phyloP scores from a whole-genome alignment of 208 protist species.

The Leptomonas seymouri region DNA sequence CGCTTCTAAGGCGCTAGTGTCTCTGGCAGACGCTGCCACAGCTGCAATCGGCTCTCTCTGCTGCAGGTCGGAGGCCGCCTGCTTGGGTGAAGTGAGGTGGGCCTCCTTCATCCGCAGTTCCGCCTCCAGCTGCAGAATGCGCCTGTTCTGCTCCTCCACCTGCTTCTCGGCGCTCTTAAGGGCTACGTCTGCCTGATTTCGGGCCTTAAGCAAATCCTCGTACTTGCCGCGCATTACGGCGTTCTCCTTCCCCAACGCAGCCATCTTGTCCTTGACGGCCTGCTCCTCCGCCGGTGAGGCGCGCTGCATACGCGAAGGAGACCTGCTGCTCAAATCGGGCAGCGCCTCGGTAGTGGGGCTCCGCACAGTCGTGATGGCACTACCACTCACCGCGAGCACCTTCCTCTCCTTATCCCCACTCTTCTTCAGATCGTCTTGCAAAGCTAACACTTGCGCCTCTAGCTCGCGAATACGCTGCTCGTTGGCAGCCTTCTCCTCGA shows the following conservation, averaged over 20 bases:
- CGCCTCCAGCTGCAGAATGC: conserved; percentile 9
- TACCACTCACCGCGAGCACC: conserved; percentile 5
- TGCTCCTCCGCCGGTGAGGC: conserved; percentile 6
- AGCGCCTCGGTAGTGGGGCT: neutral
- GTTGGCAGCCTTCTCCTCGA: conserved; percentile 31
- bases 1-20: conserved; percentile 11
- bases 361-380: conserved; percentile 4
- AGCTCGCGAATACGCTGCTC: conserved; percentile 29
- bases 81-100: neutral
- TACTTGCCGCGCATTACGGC: conserved; percentile 33
- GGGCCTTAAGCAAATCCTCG: conserved; percentile 14
- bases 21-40: neutral
- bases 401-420: conserved; percentile 25
- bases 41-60: conserved; percentile 9
- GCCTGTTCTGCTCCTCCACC: conserved; percentile 24
- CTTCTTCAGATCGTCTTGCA: conserved; percentile 32
- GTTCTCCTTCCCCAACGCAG: conserved; percentile 33
- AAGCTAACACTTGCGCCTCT: conserved; percentile 32
- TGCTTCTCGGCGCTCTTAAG: conserved; percentile 17
- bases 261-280: conserved; percentile 9
- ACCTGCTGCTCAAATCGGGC: conserved; percentile 1
- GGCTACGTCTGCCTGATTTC: conserved; percentile 10
- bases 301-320: neutral
- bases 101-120: conserved; percentile 13
- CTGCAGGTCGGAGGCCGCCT: conserved; percentile 1